Evolutionary conservation across 2,329 filamentous ascomycete genomes (phyloP), one percentile per base, ranked within the genome.

Genomic region (Zymoseptoria tritici): DNA sequence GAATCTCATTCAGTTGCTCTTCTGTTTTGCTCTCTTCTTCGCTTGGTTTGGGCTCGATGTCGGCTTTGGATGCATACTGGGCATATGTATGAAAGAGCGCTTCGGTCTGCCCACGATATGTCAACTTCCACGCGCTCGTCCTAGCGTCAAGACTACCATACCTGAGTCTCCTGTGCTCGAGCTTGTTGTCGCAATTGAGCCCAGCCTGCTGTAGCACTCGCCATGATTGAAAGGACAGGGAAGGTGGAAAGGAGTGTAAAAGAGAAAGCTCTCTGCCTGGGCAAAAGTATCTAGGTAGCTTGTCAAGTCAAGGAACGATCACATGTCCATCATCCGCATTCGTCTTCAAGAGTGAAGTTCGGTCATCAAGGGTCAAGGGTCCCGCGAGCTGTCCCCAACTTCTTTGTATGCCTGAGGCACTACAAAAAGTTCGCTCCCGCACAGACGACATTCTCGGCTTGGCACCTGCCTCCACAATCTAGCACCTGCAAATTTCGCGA

Each of bases 111-210:
- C 29, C 22, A 13, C 26, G 42, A 57, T 53, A 16, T n/a, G 59
- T 66, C 26, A 74, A 57, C 58, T 62, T 59, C 42, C 53, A 54
- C 42, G 31, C 9, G 26, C 50, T 21, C 22, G 9, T 42, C 49
- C 13, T 46, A 52, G 36, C 36, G 36, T 46, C 36, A 24, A 67
- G 52, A 57, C 63, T 68, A 8, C 55, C 54, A 11, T 68, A 96
- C 93, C 83, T 97, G 93, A 62, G 88, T 90, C 76, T 99, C 94
- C 63, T 97, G 81, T 52, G 86, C 85, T 70, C 94, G 84, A 62
- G 91, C 90, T 77, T 97, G 93, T 74, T 97, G 91, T 70, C 94
- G 89, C 67, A 97, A 83, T 78, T 97, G 91, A 71, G 91, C 87
- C 94, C 94, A 99, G 78, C 91, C 71, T 22, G 60, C 63, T 52